Conservation (phyloP, 495 filamentous ascomycete genomes). For the Xylaria grammica region DNA sequence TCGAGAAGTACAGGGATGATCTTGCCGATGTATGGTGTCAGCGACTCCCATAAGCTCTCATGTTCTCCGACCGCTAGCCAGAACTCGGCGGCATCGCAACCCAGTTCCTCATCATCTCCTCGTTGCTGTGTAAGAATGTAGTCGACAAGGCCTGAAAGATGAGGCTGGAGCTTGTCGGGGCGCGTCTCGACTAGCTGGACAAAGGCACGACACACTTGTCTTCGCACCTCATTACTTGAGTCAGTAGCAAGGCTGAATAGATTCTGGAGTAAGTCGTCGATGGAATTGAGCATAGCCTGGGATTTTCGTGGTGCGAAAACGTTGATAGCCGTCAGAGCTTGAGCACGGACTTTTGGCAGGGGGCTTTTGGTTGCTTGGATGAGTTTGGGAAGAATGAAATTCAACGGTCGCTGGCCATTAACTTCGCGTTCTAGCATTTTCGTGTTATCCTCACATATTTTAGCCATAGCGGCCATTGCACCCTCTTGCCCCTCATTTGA, state of each 20-base stretch:
- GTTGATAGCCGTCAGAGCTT: constrained; percentile 84
- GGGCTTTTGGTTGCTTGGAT: constrained; percentile 81
- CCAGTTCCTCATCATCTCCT: constrained; percentile 87
- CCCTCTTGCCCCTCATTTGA: constrained; percentile 81
- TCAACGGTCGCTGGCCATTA: constrained; percentile 81
- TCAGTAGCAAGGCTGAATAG: constrained; percentile 84
- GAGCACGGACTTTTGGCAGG: constrained; percentile 73
- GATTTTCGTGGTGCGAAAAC: constrained; percentile 85
- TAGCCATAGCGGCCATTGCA: constrained; percentile 87
- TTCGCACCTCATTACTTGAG: constrained; percentile 74
- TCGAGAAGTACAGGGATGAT: constrained; percentile 90
- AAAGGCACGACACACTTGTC: constrained; percentile 92
- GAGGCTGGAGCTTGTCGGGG: constrained; percentile 86
- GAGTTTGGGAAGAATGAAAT: constrained; percentile 89
- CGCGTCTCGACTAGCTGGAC: constrained; percentile 89
- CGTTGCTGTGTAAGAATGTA: constrained; percentile 92
- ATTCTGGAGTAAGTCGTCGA: constrained; percentile 80
- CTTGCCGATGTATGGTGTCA: constrained; percentile 79
- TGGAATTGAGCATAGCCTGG: constrained; percentile 71
- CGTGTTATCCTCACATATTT: constrained; percentile 96
- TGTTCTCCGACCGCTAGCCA: constrained; percentile 95
- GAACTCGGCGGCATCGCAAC: constrained; percentile 95
- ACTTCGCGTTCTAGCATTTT: constrained; percentile 85
- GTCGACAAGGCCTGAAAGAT: constrained; percentile 86
- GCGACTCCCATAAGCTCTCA: constrained; percentile 68